phyloP scores from a whole-genome alignment of 257 asterid species.

The Salvia miltiorrhiza region DNA sequence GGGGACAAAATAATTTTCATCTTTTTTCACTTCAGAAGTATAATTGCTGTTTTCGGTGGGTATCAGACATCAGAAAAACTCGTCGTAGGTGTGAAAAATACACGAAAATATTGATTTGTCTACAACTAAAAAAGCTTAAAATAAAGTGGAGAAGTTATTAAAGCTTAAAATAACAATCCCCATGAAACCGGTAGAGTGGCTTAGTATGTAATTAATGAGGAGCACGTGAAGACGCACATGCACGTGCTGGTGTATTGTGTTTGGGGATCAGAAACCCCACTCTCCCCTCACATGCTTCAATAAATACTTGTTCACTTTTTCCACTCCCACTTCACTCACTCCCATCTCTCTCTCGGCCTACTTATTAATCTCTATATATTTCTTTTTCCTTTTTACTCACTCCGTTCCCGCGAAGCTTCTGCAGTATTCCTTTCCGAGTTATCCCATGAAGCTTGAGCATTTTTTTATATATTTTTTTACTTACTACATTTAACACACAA shows the following conservation, averaged over 20 bases:
- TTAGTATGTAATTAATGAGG: constrained; percentile 18
- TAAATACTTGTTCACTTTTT: constrained; percentile 26
- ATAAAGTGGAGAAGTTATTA: background rate
- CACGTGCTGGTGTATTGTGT: constrained; percentile 63
- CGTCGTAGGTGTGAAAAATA: no score
- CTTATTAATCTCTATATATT: background rate
- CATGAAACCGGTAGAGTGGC: constrained; percentile 19
- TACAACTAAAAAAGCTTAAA: background rate
- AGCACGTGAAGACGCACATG: constrained; percentile 61
- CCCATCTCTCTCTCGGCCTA: background rate
- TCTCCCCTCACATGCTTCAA: constrained; percentile 53
- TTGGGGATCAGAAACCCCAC: constrained; percentile 56
- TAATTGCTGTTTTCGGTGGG: background rate
- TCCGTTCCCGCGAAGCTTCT: no score
- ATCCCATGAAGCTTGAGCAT: no score
- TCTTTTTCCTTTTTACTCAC: no score
- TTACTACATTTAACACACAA: no score
- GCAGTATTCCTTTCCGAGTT: no score
- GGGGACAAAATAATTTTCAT: no score
- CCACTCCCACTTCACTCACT: constrained; percentile 8
- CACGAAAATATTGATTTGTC: background rate
- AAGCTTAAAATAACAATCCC: constrained; percentile 32
- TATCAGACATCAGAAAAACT: no score
- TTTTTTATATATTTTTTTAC: no score
- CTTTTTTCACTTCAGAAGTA: background rate